Evolutionary conservation across 108 stramenopile genomes (phyloP), one percentile per base, ranked within the genome.

Genomic region (Nitzschia sp.): DNA sequence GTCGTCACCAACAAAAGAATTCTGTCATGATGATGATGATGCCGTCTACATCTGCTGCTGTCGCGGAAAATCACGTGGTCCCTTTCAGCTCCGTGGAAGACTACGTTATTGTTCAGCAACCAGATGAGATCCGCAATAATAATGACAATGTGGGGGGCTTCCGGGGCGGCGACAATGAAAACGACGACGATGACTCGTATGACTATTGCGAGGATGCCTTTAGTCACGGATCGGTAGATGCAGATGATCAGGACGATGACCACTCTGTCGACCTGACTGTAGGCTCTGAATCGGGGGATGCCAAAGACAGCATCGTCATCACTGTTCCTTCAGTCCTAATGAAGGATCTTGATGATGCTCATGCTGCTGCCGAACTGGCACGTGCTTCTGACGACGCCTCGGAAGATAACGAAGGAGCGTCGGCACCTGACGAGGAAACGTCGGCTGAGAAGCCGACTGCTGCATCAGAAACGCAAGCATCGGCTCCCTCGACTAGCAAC

Each of bases 271-370:
- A 25, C 19, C 32, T 55, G 18, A 46, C 69, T 3, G 18, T 29
- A 1, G 21, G 30, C 11, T 56, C 55, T 56, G 42, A 35, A 3
- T 31, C 67, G 54, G 27, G 32, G 19, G 11, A 25, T 21, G 49
- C 42, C 13, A 27, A 45, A 46, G 66, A 67, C 11, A 48, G 33
- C 18, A 38, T 67, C 31, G 30, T 59, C 19, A 62, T 77, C 9
- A 65, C 63, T 11, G 69, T 77, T 25, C 69, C 69, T 2, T 70
- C 56, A 3, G 21, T 17, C 35, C 69, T 77, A 4, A 38, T 77
- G 56, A 77, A 77, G 58, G 76, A 77, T 24, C 31, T 77, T 5
- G 76, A 77, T 38, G 76, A 77, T 46, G 76, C 76, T 47, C 76
- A 70, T 33, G 76, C 62, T 23, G 76, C 76, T 23, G 76, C 76